These are phyloP conservation scores for Coemansia sp. DNA, from an alignment of 192 early-diverging fungal species.

Conservation along the genomic window DNA sequence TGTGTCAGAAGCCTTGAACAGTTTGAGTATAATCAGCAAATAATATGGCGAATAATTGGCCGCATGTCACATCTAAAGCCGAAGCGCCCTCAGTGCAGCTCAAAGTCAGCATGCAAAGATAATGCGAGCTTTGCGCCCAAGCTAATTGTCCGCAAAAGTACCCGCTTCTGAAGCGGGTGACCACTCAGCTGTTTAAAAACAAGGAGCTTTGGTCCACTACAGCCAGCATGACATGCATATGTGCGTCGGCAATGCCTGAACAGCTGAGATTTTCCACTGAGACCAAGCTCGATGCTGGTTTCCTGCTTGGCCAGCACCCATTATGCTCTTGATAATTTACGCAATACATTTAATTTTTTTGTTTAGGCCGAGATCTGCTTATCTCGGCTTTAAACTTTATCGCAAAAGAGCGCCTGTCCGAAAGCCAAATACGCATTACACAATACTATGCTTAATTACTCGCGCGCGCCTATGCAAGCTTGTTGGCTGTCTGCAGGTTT, in stretches of 20 bases:
- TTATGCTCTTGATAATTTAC: not conserved
- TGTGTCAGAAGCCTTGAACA: not conserved
- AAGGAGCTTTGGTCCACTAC: not conserved
- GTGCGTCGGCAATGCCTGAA: conserved; percentile 1
- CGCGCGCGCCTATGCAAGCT: too few species aligned
- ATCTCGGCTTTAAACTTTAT: not conserved
- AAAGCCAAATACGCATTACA: not conserved
- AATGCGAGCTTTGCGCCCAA: not conserved
- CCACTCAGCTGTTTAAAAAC: not conserved
- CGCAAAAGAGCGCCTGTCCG: not conserved
- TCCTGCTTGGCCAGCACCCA: not conserved
- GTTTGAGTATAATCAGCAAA: not conserved
- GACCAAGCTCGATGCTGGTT: not conserved
- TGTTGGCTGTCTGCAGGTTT: too few species aligned
- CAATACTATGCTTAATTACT: not conserved
- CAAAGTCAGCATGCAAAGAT: conserved; percentile 1
- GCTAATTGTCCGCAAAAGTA: conserved; percentile 16
- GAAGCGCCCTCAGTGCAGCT: not conserved
- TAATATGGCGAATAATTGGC: not conserved
- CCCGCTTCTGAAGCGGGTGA: not conserved
- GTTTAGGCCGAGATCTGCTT: not conserved
- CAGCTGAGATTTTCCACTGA: not conserved
- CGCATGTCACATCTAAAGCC: not conserved
- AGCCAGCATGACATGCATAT: not conserved
- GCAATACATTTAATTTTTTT: not conserved